Evolutionary conservation across 2,329 filamentous ascomycete species (phyloP).

Genomic region (Alternaria burnsii): DNA sequence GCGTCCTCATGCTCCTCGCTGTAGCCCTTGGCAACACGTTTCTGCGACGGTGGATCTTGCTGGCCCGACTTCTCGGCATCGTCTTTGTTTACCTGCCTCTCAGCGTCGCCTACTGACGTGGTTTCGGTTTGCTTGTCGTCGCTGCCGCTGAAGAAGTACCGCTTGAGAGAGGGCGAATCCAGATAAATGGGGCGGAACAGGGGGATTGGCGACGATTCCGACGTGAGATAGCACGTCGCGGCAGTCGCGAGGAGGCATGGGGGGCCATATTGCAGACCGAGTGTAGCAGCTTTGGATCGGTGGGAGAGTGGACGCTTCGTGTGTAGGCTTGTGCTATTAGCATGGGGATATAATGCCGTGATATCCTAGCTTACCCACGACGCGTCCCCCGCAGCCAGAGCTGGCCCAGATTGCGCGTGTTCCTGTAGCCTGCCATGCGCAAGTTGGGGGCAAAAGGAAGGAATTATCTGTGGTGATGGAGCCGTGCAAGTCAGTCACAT

Average conservation of each 20-base stretch:
- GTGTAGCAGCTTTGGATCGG: conserved; percentile 20
- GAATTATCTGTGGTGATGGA: conserved; percentile 1
- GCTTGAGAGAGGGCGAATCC: conserved; percentile 41
- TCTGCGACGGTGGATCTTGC: conserved; percentile 47
- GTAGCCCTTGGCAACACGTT: conserved; percentile 39
- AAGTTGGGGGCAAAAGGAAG: conserved; percentile 1
- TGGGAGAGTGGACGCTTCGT: conserved; percentile 23
- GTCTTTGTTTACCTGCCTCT: conserved; percentile 25
- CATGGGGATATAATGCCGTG: neutral
- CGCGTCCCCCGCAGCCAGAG: conserved; percentile 40
- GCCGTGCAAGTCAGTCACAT: neutral
- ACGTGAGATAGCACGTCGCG: conserved; percentile 33
- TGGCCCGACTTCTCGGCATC: conserved; percentile 31
- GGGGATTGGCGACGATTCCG: conserved; percentile 23
- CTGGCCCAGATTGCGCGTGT: conserved; percentile 36
- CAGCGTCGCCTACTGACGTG: conserved; percentile 29
- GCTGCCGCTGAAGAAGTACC: conserved; percentile 11
- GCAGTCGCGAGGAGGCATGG: conserved; percentile 37
- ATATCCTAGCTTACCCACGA: conserved; percentile 32
- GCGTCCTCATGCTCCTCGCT: conserved; percentile 30
- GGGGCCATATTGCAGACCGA: conserved; percentile 41
- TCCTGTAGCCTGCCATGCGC: conserved; percentile 39
- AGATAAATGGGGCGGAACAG: conserved; percentile 35
- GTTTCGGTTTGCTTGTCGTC: conserved; percentile 28
- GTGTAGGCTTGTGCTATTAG: conserved; percentile 35